Conservation (phyloP, 169 alveolate genomes). For the Plasmodium vivax region DNA sequence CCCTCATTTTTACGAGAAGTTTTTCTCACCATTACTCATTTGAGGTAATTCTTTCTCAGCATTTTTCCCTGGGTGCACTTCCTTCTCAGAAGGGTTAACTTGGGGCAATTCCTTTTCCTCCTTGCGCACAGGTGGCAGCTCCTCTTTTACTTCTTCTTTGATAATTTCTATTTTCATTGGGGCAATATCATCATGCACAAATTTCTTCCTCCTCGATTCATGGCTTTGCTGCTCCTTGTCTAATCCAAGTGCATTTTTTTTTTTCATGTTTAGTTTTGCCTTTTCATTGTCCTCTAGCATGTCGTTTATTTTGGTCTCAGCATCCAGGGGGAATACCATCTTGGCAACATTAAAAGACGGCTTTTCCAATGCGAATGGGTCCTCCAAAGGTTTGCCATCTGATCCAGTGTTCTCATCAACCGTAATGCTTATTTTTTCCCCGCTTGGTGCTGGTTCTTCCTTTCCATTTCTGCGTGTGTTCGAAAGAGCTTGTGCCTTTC, state of each 20-base stretch:
- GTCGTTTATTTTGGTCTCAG: background rate
- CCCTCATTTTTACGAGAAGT: background rate
- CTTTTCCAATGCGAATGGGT: background rate
- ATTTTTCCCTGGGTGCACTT: background rate
- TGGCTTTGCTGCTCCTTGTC: slow-evolving; percentile 2
- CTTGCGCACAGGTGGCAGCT: background rate
- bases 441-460: background rate
- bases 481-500: background rate
- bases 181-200: background rate
- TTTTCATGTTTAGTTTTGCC: background rate
- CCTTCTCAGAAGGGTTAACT: background rate
- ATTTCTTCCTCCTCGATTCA: background rate
- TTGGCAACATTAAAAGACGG: background rate
- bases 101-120: background rate
- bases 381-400: background rate
- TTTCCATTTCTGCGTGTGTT: background rate
- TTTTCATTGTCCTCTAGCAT: background rate
- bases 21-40: background rate
- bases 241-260: background rate
- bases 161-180: background rate
- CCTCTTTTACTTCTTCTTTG: background rate
- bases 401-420: background rate
- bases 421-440: background rate
- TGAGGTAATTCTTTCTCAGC: background rate
- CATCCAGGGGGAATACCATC: background rate